Conservation (phyloP, 345 rosid genomes). For the Toxicodendron radicans region DNA sequence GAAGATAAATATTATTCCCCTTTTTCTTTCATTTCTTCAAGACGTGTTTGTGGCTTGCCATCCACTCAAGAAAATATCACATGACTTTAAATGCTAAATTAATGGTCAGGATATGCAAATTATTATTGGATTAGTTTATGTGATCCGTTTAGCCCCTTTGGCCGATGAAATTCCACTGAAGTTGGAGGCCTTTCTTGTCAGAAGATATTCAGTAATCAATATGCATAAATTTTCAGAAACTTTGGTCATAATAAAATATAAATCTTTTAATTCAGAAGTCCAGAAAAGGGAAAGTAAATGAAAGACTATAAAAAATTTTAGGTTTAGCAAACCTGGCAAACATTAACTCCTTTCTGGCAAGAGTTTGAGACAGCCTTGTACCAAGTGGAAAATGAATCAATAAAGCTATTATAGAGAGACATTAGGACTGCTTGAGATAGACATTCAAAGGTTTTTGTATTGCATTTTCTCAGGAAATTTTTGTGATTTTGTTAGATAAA, state of each 20-base stretch:
- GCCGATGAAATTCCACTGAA: background rate
- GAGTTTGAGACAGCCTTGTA: background rate
- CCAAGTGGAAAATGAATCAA: background rate
- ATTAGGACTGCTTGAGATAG: background rate
- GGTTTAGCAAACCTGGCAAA: background rate
- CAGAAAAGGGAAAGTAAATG: background rate
- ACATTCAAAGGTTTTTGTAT: background rate
- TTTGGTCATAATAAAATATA: background rate
- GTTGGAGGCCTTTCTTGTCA: background rate
- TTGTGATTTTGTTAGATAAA: background rate
- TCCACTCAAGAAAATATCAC: background rate
- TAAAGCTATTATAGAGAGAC: background rate
- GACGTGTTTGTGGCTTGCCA: conserved; percentile 7
- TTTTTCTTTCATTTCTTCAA: background rate
- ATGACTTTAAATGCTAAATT: background rate
- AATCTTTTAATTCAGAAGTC: background rate
- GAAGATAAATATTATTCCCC: background rate
- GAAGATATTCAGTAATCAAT: background rate
- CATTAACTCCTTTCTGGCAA: background rate
- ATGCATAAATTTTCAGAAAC: background rate
- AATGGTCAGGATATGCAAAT: background rate
- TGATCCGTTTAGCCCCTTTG: background rate
- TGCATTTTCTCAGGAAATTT: background rate
- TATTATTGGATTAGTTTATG: too few species aligned
- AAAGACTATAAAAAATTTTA: background rate